A percentile compares a stretch with the other conserved stretches of the same genome.
These are phyloP conservation scores for Halenospora varia DNA, from an alignment of 495 filamentous ascomycete species.

Conservation along the genomic window DNA sequence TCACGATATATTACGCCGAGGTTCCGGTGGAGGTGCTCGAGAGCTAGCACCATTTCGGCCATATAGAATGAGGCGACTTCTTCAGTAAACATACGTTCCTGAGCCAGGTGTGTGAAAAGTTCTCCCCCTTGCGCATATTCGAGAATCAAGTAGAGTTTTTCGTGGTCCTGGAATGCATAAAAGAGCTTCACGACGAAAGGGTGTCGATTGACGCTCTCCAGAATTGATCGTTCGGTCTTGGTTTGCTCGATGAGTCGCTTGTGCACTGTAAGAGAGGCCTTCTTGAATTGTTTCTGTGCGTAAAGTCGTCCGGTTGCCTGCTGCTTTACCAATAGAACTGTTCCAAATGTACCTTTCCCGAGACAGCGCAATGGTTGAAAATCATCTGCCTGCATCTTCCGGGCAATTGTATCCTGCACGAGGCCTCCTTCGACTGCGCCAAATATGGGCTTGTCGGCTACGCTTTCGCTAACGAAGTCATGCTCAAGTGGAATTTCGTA, in stretches of 20 bases:
- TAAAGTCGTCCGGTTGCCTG: conserved; percentile 80
- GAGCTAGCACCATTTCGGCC: conserved; percentile 92
- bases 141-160: conserved; percentile 95
- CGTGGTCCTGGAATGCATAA: conserved; percentile 97
- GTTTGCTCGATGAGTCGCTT: conserved; percentile 95
- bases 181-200: conserved; percentile 96
- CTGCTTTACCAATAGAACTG: conserved; percentile 85
- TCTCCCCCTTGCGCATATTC: conserved; percentile 98
- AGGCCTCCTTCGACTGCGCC: conserved; percentile 41
- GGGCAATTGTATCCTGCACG: conserved; percentile 31
- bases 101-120: conserved; percentile 82
- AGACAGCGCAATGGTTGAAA: conserved; percentile 93
- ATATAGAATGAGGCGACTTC: conserved; percentile 91
- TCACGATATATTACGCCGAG: conserved; percentile 95
- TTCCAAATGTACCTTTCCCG: conserved; percentile 89
- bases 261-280: conserved; percentile 86
- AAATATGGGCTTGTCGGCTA: conserved; percentile 35
- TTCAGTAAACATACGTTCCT: conserved; percentile 89
- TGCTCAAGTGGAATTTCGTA: conserved; percentile 87
- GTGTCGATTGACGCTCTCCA: conserved; percentile 92
- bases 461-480: conserved; percentile 79
- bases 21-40: conserved; percentile 86
- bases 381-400: conserved; percentile 88
- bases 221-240: conserved; percentile 88
- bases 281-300: conserved; percentile 98